These are phyloP conservation scores for Xylaria multiplex DNA, from an alignment of 2,329 filamentous ascomycete species.

Conservation along the genomic window DNA sequence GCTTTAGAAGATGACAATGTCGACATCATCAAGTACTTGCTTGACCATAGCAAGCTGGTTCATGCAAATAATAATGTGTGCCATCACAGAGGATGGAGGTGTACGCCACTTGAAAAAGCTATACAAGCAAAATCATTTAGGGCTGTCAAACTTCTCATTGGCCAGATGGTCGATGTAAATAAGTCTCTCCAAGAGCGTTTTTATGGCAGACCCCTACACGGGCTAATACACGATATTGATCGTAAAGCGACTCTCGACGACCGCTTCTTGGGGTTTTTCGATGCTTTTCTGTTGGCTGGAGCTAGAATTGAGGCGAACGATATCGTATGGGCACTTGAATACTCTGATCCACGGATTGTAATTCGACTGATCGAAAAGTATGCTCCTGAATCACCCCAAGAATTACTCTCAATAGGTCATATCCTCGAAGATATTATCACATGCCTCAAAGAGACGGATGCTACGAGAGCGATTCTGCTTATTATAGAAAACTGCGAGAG, in stretches of 20 bases:
- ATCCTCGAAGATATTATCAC: too few relatives aligned
- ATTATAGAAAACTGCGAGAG: too few relatives aligned
- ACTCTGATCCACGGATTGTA: neutral
- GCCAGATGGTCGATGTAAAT: neutral
- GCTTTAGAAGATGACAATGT: constrained; percentile 13
- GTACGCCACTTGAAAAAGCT: constrained; percentile 11
- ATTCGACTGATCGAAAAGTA: neutral
- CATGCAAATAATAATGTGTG: constrained; percentile 6
- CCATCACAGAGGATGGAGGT: neutral
- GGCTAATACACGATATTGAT: neutral
- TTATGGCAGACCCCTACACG: neutral
- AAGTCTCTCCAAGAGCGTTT: neutral
- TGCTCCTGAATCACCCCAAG: neutral
- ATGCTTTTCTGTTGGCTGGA: neutral
- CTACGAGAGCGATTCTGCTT: too few relatives aligned
- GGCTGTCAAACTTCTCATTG: neutral
- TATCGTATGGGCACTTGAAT: neutral
- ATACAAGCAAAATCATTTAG: neutral
- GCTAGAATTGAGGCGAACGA: neutral
- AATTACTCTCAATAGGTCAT: too few relatives aligned
- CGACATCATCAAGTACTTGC: neutral
- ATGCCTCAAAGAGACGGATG: too few relatives aligned
- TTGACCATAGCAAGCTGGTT: neutral
- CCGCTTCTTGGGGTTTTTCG: neutral
- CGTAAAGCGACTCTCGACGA: too few relatives aligned